Percentiles rank a stretch among this genome's conserved stretches.
Evolutionary conservation across 805 yeast species (phyloP).

Genomic region (Starmerella apicola): DNA sequence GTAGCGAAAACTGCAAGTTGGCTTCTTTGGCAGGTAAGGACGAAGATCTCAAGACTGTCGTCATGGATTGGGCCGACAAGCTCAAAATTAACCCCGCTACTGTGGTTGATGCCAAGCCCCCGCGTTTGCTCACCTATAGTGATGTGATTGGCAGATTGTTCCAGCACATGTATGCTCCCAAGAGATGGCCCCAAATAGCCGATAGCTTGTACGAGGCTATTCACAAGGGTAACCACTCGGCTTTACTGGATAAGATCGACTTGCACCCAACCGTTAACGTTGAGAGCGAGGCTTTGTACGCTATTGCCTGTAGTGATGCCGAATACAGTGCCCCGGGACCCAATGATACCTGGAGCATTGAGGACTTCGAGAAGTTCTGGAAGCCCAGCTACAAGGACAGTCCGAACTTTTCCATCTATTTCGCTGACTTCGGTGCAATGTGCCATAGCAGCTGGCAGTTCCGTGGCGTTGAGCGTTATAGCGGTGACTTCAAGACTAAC

Average conservation of each 20-base stretch:
- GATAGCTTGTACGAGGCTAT: conserved; percentile 13
- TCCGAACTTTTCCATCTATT: conserved; percentile 5
- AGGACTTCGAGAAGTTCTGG: conserved; percentile 5
- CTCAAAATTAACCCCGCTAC: conserved; percentile 7
- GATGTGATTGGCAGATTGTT: conserved; percentile 8
- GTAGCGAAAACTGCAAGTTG: conserved; percentile 4
- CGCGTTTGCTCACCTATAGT: conserved; percentile 14
- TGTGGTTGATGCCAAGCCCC: conserved; percentile 5
- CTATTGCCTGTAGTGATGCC: conserved; percentile 8
- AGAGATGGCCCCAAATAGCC: conserved; percentile 13
- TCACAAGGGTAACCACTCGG: not conserved
- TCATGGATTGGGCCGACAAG: conserved; percentile 4
- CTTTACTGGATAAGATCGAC: too few species aligned
- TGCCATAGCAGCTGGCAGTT: conserved; percentile 7
- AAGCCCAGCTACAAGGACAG: conserved; percentile 1
- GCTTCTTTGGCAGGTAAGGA: conserved; percentile 3
- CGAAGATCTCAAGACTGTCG: conserved; percentile 2
- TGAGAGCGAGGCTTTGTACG: conserved; percentile 1
- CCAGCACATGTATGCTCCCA: conserved; percentile 14
- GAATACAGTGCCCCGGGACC: not conserved
- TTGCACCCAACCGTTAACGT: not conserved
- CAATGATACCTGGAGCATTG: conserved; percentile 3
- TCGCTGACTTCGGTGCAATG: conserved; percentile 5
- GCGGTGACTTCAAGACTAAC: conserved; percentile 3
- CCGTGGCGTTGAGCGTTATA: conserved; percentile 7